Conservation (phyloP, 2,329 filamentous ascomycete genomes). For the Colletotrichum lini region DNA sequence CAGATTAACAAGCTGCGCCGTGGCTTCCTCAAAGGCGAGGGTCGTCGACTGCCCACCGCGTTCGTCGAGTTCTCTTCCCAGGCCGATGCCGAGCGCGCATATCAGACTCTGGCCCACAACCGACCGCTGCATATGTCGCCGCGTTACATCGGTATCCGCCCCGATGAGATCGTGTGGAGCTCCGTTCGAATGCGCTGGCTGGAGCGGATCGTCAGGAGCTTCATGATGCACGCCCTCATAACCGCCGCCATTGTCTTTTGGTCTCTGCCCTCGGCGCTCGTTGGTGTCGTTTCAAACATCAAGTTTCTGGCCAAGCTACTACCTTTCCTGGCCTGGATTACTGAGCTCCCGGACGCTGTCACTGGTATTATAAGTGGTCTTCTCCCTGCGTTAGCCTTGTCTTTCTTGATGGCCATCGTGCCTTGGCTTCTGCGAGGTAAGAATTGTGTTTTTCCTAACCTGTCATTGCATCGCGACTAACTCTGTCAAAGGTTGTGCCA, state of each 20-base stretch:
- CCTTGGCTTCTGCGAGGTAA: constrained; percentile 81
- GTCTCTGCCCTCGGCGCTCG: constrained; percentile 80
- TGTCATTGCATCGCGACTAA: constrained; percentile 24
- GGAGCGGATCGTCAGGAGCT: constrained; percentile 79
- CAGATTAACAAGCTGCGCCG: constrained; percentile 75
- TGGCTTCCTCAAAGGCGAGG: constrained; percentile 71
- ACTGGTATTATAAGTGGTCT: constrained; percentile 87
- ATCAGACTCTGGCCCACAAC: constrained; percentile 86
- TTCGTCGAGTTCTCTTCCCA: constrained; percentile 93
- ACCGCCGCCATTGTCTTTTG: constrained; percentile 87
- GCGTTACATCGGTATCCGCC: constrained; percentile 85
- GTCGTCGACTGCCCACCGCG: constrained; percentile 77
- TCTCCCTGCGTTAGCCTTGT: constrained; percentile 83
- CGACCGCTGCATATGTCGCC: constrained; percentile 87
- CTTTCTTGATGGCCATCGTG: constrained; percentile 86
- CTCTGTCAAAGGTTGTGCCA: constrained; percentile 71
- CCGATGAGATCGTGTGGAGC: constrained; percentile 87
- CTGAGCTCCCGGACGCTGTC: constrained; percentile 76
- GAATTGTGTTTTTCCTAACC: constrained; percentile 44
- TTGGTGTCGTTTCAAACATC: constrained; percentile 90
- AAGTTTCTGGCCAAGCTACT: constrained; percentile 75
- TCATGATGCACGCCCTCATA: constrained; percentile 76
- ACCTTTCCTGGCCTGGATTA: constrained; percentile 81
- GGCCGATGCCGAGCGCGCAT: constrained; percentile 87
- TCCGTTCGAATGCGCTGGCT: constrained; percentile 81